These are phyloP conservation scores for Leccinum imitatum DNA, from an alignment of 768 basidiomycete species.

Conservation along the genomic window DNA sequence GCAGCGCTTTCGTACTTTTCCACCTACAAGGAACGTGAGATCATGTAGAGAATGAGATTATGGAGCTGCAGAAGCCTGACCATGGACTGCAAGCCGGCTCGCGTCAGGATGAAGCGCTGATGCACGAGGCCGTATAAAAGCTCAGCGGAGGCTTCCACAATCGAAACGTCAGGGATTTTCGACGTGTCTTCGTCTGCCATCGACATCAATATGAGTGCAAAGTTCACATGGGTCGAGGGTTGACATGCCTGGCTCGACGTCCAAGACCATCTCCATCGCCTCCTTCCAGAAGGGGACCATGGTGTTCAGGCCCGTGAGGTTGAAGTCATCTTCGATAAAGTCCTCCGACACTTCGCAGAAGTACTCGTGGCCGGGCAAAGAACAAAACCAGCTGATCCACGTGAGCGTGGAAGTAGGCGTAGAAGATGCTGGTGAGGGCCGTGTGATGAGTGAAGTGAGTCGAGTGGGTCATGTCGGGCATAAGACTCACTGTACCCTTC, in stretches of 20 bases:
- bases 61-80: constrained; percentile 40
- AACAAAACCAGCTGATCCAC: constrained; percentile 97
- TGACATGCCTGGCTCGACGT: constrained; percentile 92
- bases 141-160: constrained; percentile 97
- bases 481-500: constrained; percentile 74
- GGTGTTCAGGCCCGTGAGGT: constrained; percentile 91
- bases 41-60: constrained; percentile 14
- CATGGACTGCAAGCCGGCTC: constrained; percentile 93
- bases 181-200: constrained; percentile 80
- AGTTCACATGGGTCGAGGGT: constrained; percentile 15
- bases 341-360: constrained; percentile 98
- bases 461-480: constrained; percentile 5
- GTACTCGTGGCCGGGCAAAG: constrained; percentile 93
- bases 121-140: constrained; percentile 97
- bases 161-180: constrained; percentile 98
- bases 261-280: constrained; percentile 99
- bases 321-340: constrained; percentile 99
- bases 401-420: constrained; percentile 90
- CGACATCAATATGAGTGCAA: constrained; percentile 11
- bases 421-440: constrained; percentile 62
- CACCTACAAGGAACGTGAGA: constrained; percentile 49
- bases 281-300: constrained; percentile 99
- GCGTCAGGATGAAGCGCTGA: constrained; percentile 95
- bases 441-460: constrained; percentile 18
- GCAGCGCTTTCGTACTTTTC: constrained; percentile 93